phyloP scores from a whole-genome alignment of 2,329 filamentous ascomycete species.

The Monascus ruber region DNA sequence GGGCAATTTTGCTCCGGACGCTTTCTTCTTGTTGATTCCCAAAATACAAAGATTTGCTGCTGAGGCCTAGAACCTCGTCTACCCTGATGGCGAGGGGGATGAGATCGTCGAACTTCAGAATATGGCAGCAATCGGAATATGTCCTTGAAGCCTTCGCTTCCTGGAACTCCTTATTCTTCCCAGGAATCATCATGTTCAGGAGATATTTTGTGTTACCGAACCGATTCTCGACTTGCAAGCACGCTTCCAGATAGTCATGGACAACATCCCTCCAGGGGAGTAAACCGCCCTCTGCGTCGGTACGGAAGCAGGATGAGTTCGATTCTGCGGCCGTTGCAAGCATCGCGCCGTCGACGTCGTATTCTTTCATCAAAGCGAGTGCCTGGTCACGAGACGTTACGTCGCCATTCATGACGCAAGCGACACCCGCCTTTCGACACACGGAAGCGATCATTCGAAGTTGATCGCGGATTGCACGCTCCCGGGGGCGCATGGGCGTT shows the following conservation, averaged over 20 bases:
- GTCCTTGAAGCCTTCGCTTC: constrained; percentile 54
- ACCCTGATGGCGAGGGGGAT: constrained; percentile 51
- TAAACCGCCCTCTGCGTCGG: constrained; percentile 55
- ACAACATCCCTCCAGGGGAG: constrained; percentile 68
- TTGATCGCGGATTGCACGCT: constrained; percentile 76
- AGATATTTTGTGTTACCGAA: constrained; percentile 91
- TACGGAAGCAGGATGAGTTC: constrained; percentile 79
- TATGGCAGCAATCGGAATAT: constrained; percentile 58
- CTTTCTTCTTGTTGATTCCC: constrained; percentile 6
- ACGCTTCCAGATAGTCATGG: constrained; percentile 58
- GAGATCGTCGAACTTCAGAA: constrained; percentile 54
- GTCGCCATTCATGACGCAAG: constrained; percentile 93
- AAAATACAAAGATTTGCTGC: constrained; percentile 13
- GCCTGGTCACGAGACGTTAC: constrained; percentile 66
- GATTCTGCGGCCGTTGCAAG: constrained; percentile 87
- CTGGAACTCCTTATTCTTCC: constrained; percentile 56
- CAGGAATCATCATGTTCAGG: constrained; percentile 73
- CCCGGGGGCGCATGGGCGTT: constrained; percentile 84
- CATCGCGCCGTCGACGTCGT: constrained; percentile 88
- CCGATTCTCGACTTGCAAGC: constrained; percentile 70
- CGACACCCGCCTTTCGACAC: constrained; percentile 75
- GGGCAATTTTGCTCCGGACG: constrained; percentile 15
- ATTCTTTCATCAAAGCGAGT: constrained; percentile 60
- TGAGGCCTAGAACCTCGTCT: constrained; percentile 46
- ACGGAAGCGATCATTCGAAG: constrained; percentile 71